Conservation (phyloP, 345 rosid species). For the Eucalyptus sp. region DNA sequence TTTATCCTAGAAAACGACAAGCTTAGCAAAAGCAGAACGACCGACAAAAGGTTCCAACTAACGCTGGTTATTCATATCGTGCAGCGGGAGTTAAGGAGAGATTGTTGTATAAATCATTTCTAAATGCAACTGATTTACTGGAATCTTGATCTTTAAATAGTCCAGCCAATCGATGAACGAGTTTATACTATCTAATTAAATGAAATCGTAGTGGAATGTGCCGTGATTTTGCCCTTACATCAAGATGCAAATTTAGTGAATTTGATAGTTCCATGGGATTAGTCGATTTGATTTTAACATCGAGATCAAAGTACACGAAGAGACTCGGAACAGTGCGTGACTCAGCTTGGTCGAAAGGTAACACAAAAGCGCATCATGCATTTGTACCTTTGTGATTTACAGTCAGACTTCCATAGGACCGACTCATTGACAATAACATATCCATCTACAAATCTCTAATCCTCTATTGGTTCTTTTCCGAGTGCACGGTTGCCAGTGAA, state of each 20-base stretch:
- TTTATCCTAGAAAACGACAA: neutral
- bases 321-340: neutral
- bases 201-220: neutral
- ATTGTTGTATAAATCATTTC: too few species aligned
- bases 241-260: neutral
- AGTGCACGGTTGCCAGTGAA: too few species aligned
- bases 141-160: too few species aligned
- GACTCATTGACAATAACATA: neutral
- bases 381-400: neutral
- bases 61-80: too few species aligned
- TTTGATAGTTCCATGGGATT: too few species aligned
- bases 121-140: too few species aligned
- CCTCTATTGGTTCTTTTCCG: too few species aligned
- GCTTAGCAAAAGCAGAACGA: neutral
- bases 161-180: too few species aligned
- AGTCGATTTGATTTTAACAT: neutral
- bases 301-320: neutral
- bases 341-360: neutral
- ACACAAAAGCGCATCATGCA: neutral
- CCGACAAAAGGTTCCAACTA: neutral
- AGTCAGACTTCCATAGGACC: neutral
- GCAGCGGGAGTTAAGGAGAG: too few species aligned
- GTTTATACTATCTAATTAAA: too few species aligned
- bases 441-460: neutral
- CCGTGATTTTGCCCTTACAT: neutral